A percentile compares a stretch with the other conserved stretches of the same genome.
Evolutionary conservation across 2,329 filamentous ascomycete species (phyloP).

Genomic region (Ophiostoma sp.): DNA sequence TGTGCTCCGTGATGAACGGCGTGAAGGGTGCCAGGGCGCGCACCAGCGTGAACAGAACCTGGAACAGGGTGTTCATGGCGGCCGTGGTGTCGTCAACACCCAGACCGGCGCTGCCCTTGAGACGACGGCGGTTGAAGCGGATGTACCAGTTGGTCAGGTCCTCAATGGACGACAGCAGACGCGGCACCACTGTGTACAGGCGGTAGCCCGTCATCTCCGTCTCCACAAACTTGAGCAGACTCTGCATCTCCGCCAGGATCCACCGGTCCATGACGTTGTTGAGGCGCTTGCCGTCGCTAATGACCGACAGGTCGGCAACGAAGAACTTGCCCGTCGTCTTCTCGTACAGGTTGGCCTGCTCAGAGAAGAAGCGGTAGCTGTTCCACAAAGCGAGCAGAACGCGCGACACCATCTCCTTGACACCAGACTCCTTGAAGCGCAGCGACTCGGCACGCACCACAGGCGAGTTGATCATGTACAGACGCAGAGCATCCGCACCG

Average conservation of each 20-base stretch:
- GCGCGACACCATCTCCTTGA: slow-evolving; percentile 92
- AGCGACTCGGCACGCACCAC: slow-evolving; percentile 90
- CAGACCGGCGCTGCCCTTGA: slow-evolving; percentile 86
- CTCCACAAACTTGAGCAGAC: slow-evolving; percentile 86
- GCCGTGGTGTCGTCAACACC: slow-evolving; percentile 83
- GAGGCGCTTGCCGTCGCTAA: slow-evolving; percentile 28
- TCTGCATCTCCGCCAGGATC: slow-evolving; percentile 92
- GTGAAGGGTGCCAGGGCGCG: slow-evolving; percentile 90
- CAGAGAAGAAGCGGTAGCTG: slow-evolving; percentile 94
- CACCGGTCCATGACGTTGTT: slow-evolving; percentile 94
- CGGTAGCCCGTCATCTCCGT: slow-evolving; percentile 71
- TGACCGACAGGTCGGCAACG: slow-evolving; percentile 68
- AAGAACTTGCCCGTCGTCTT: slow-evolving; percentile 79
- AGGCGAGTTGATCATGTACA: slow-evolving; percentile 97
- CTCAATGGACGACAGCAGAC: slow-evolving; percentile 80
- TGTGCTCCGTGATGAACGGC: slow-evolving; percentile 92
- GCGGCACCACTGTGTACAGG: slow-evolving; percentile 87
- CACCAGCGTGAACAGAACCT: slow-evolving; percentile 86
- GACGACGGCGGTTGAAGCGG: slow-evolving; percentile 83
- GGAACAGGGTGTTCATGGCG: slow-evolving; percentile 90
- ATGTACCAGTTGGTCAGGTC: slow-evolving; percentile 94
- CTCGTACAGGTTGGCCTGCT: slow-evolving; percentile 81
- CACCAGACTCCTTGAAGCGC: slow-evolving; percentile 85
- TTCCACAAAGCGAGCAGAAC: slow-evolving; percentile 93
- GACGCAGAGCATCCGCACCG: slow-evolving; percentile 84